Percentiles rank a stretch among this genome's conserved stretches.
Evolutionary conservation across 352 stramenopile genomes (phyloP).

Genomic region (Globisporangium parvum): DNA sequence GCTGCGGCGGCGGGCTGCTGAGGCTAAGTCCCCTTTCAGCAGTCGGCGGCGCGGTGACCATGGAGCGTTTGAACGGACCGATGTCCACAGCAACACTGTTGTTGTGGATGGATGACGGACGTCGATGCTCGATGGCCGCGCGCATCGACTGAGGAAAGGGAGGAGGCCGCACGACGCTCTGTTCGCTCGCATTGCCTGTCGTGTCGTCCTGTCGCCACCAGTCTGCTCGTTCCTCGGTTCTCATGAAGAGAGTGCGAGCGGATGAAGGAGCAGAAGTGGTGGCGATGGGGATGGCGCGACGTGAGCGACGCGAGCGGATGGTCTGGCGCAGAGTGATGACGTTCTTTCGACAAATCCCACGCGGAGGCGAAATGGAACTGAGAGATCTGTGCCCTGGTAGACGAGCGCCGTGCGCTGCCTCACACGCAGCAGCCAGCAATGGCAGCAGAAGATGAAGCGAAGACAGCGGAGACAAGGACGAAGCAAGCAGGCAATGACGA

Average conservation of each 20-base stretch:
- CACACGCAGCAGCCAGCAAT: slow-evolving; percentile 7
- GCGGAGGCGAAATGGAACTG: slow-evolving; percentile 66
- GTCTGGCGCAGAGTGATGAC: slow-evolving; percentile 53
- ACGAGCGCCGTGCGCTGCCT: slow-evolving; percentile 10
- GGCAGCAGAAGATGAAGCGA: not conserved
- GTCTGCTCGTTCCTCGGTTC: not conserved
- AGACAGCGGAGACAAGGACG: not conserved
- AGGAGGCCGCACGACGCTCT: slow-evolving; percentile 13
- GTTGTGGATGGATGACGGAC: not conserved
- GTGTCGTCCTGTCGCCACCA: not conserved
- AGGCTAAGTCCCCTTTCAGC: slow-evolving; percentile 74
- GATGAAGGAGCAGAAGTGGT: not conserved
- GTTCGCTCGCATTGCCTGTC: slow-evolving; percentile 2
- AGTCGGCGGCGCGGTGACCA: slow-evolving; percentile 3
- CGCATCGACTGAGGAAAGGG: slow-evolving; percentile 10
- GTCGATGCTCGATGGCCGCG: too few relatives aligned
- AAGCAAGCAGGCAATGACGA: not conserved
- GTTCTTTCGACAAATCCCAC: slow-evolving; percentile 72
- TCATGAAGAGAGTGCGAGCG: not conserved
- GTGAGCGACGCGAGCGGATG: slow-evolving; percentile 8
- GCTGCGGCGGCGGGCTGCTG: slow-evolving; percentile 94
- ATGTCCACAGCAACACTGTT: not conserved
- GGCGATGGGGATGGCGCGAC: not conserved
- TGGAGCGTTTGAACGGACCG: not conserved
- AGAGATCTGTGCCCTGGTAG: slow-evolving; percentile 31